These are phyloP conservation scores for Mimosa pudica DNA, from an alignment of 306 rosid species.

Conservation along the genomic window DNA sequence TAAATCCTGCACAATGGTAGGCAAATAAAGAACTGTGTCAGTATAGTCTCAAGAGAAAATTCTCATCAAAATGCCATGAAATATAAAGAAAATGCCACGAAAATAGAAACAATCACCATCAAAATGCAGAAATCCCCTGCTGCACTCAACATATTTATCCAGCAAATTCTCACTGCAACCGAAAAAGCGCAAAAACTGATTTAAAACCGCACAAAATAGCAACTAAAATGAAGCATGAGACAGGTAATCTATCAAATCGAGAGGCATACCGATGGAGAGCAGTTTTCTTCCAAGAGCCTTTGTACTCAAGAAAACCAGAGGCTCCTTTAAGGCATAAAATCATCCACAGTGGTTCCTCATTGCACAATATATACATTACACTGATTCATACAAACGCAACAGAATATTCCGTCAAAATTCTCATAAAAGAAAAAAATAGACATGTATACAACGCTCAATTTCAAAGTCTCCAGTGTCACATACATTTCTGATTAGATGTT, in stretches of 20 bases:
- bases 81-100: background rate
- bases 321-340: constrained; percentile 60
- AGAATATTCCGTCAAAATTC: background rate
- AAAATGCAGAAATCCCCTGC: constrained; percentile 51
- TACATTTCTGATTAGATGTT: background rate
- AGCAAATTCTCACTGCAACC: constrained; percentile 62
- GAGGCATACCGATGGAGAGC: constrained; percentile 65
- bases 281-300: constrained; percentile 93
- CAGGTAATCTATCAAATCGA: constrained; percentile 4
- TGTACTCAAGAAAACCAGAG: constrained; percentile 71
- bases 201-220: constrained; percentile 6
- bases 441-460: background rate
- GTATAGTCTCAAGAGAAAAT: constrained; percentile 22
- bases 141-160: constrained; percentile 40
- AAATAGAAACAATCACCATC: constrained; percentile 62
- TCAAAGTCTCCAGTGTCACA: background rate
- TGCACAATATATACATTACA: constrained; percentile 84
- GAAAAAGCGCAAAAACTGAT: constrained; percentile 35
- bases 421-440: background rate
- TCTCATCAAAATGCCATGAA: background rate
- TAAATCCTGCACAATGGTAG: constrained; percentile 69
- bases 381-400: constrained; percentile 43
- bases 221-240: constrained; percentile 7
- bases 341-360: constrained; percentile 96
- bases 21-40: background rate